Evolutionary conservation across 2,329 filamentous ascomycete species (phyloP).

Genomic region (Pseudopyricularia cyperi): DNA sequence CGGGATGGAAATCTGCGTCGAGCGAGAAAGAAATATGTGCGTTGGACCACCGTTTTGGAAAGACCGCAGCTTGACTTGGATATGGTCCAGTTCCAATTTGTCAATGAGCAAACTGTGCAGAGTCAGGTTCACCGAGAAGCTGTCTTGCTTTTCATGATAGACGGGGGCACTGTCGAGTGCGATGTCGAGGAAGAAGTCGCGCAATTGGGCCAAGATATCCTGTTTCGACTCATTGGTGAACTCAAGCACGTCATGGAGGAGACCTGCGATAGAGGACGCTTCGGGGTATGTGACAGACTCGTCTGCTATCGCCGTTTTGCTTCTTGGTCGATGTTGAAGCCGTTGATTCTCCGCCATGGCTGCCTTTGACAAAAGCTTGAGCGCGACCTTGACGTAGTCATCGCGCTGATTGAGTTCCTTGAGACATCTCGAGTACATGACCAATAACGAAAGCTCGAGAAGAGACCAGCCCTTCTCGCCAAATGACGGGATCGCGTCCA

Average conservation of each 20-base stretch:
- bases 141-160: constrained; percentile 60
- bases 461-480: constrained; percentile 65
- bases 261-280: constrained; percentile 28
- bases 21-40: constrained; percentile 33
- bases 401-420: constrained; percentile 62
- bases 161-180: constrained; percentile 53
- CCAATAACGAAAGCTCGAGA: constrained; percentile 70
- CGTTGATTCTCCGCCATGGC: constrained; percentile 31
- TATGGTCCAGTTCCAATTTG: constrained; percentile 50
- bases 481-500: constrained; percentile 66
- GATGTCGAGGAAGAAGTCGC: constrained; percentile 60
- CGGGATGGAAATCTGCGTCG: constrained; percentile 29
- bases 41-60: constrained; percentile 37
- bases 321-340: background rate
- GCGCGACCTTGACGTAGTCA: constrained; percentile 63
- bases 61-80: constrained; percentile 50
- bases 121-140: constrained; percentile 56
- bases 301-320: background rate
- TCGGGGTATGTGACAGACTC: constrained; percentile 11
- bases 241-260: constrained; percentile 32
- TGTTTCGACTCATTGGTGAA: constrained; percentile 31
- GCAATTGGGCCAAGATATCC: constrained; percentile 55
- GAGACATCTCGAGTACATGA: constrained; percentile 75
- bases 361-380: constrained; percentile 61
- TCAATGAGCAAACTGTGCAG: constrained; percentile 63